Percentiles rank a stretch among this genome's conserved stretches.
Conservation (phyloP, 1,284 basidiomycete genomes). For the Clitocybe nebularis region DNA sequence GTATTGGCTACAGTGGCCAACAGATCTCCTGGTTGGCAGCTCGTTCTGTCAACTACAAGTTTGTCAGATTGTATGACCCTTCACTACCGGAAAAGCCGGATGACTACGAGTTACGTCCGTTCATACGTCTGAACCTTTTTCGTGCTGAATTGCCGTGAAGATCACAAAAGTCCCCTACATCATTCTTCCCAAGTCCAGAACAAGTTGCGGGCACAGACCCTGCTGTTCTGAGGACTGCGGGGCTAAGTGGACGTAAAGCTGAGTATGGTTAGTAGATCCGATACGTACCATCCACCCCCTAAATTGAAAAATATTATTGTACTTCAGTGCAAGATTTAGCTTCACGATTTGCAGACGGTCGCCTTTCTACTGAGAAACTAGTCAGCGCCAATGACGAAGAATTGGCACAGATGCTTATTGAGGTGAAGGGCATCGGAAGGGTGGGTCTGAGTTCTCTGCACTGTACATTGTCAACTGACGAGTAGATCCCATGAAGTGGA, state of each 20-base stretch:
- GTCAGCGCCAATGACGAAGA: slow-evolving; percentile 71
- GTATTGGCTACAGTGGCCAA: slow-evolving; percentile 53
- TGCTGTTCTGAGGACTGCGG: slow-evolving; percentile 60
- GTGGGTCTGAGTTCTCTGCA: too few species aligned
- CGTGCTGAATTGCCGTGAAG: slow-evolving; percentile 9
- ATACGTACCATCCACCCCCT: background rate
- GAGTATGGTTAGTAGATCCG: slow-evolving; percentile 64
- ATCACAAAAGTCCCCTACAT: slow-evolving; percentile 16
- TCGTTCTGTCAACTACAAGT: slow-evolving; percentile 80
- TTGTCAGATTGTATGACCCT: slow-evolving; percentile 72
- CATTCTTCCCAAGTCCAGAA: slow-evolving; percentile 68
- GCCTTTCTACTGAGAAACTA: slow-evolving; percentile 70
- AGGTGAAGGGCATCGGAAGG: slow-evolving; percentile 77
- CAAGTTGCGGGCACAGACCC: slow-evolving; percentile 64
- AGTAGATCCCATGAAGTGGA: slow-evolving; percentile 46
- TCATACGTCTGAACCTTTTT: background rate
- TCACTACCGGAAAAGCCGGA: slow-evolving; percentile 63
- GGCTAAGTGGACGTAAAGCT: slow-evolving; percentile 77
- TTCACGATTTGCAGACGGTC: slow-evolving; percentile 71
- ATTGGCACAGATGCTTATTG: slow-evolving; percentile 69
- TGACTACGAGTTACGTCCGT: slow-evolving; percentile 30
- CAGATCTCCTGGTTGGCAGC: slow-evolving; percentile 93
- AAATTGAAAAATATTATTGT: background rate
- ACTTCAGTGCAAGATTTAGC: slow-evolving; percentile 72
- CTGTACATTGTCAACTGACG: too few species aligned